A percentile compares a stretch with the other conserved stretches of the same genome.
Evolutionary conservation across 2,329 filamentous ascomycete genomes (phyloP).

Genomic region (Diaporthe ampelina): DNA sequence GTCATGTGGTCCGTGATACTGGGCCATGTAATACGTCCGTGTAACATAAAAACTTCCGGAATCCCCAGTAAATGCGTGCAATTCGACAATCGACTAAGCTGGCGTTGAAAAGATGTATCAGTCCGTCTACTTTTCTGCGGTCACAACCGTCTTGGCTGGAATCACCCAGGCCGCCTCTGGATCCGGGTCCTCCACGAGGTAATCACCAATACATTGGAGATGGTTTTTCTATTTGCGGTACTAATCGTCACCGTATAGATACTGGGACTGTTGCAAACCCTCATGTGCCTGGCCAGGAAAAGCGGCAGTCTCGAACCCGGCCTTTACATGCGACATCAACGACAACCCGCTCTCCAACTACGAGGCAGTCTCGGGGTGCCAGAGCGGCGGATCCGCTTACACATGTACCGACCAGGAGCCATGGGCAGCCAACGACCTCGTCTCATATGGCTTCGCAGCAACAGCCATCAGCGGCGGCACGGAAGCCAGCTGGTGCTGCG

Average conservation of each 20-base stretch:
- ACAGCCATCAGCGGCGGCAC: conserved; percentile 67
- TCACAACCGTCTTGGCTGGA: background rate
- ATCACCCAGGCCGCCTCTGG: background rate
- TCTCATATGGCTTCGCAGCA: conserved; percentile 76
- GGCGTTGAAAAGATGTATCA: background rate
- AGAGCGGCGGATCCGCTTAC: conserved; percentile 67
- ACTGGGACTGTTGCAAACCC: conserved; percentile 80
- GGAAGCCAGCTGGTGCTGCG: conserved; percentile 76
- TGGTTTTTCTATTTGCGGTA: accelerated
- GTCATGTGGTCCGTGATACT: conserved; percentile 20
- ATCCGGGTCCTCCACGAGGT: conserved; percentile 14
- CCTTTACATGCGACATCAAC: conserved; percentile 66
- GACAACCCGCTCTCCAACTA: conserved; percentile 67
- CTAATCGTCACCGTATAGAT: conserved; percentile 48
- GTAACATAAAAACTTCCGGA: background rate
- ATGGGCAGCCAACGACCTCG: conserved; percentile 69
- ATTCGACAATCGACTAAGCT: background rate
- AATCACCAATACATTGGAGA: background rate
- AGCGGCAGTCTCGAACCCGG: conserved; percentile 63
- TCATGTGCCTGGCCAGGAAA: conserved; percentile 74
- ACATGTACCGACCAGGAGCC: conserved; percentile 74
- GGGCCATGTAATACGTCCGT: background rate
- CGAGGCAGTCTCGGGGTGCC: conserved; percentile 66
- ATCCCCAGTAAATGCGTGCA: background rate
- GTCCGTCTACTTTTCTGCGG: background rate